Evolutionary conservation across 257 asterid genomes (phyloP).

Genomic region (Solanum stenotomum): DNA sequence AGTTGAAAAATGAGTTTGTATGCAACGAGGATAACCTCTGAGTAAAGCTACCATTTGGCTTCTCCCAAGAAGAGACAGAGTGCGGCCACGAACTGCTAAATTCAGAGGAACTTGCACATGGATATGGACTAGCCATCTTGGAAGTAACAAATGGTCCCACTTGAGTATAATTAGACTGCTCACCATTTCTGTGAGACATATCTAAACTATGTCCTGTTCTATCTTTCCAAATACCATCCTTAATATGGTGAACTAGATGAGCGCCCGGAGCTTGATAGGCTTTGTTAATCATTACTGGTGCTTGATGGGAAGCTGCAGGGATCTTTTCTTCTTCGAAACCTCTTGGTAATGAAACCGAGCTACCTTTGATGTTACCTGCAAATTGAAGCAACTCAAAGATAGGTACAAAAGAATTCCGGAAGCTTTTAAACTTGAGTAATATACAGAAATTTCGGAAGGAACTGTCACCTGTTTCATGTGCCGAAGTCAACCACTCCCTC

Average conservation of each 20-base stretch:
- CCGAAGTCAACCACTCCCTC: slow-evolving; percentile 36
- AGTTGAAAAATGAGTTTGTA: slow-evolving; percentile 25
- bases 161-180: slow-evolving; percentile 23
- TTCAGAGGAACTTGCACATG: slow-evolving; percentile 30
- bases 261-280: slow-evolving; percentile 22
- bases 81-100: slow-evolving; percentile 42
- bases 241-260: slow-evolving; percentile 28
- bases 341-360: slow-evolving; percentile 19
- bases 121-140: slow-evolving; percentile 32
- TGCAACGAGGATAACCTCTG: slow-evolving; percentile 37
- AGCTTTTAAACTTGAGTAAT: neutral
- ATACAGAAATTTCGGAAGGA: neutral
- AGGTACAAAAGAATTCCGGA: neutral
- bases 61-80: slow-evolving; percentile 48
- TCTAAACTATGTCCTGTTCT: slow-evolving; percentile 25
- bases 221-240: slow-evolving; percentile 46
- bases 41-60: slow-evolving; percentile 37
- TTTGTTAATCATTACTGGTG: slow-evolving; percentile 33
- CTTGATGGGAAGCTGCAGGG: slow-evolving; percentile 24
- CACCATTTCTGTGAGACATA: slow-evolving; percentile 23
- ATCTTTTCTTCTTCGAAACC: slow-evolving; percentile 38
- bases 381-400: slow-evolving; percentile 12
- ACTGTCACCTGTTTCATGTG: slow-evolving; percentile 51
- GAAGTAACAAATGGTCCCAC: slow-evolving; percentile 37
- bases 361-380: slow-evolving; percentile 42